Evolutionary conservation across 805 yeast species (phyloP).

Genomic region (Pichia membranifaciens): DNA sequence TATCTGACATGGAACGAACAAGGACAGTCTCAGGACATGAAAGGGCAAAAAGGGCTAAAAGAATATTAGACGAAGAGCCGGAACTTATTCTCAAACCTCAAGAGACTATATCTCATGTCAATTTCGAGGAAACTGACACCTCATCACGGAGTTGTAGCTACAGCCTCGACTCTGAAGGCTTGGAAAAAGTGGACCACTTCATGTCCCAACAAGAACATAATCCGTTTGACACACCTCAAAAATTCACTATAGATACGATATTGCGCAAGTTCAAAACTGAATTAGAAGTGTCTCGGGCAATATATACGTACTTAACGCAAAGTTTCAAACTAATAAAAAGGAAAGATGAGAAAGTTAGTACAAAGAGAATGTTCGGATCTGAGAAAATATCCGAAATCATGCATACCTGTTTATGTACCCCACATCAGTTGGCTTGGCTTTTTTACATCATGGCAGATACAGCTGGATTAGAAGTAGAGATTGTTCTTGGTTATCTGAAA

Average conservation of each 20-base stretch:
- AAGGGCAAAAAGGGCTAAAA: constrained; percentile 60
- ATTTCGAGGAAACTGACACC: constrained; percentile 39
- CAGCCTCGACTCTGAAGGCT: constrained; percentile 22
- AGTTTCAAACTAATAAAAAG: constrained; percentile 44
- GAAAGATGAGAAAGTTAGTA: constrained; percentile 30
- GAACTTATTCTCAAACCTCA: constrained; percentile 61
- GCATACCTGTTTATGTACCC: constrained; percentile 24
- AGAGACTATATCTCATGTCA: constrained; percentile 37
- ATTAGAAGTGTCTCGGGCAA: constrained; percentile 58
- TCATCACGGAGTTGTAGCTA: constrained; percentile 4
- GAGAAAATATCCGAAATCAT: constrained; percentile 25
- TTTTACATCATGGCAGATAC: constrained; percentile 68
- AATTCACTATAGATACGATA: constrained; percentile 44
- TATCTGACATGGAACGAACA: constrained; percentile 62
- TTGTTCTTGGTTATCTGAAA: constrained; percentile 78
- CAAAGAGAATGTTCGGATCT: constrained; percentile 26
- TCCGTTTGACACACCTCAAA: constrained; percentile 29
- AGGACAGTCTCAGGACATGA: constrained; percentile 64
- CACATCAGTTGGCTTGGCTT: constrained; percentile 68
- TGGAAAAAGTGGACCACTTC: constrained; percentile 39
- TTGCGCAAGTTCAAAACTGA: constrained; percentile 48
- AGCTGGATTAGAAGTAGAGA: constrained; percentile 65
- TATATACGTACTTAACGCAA: constrained; percentile 56
- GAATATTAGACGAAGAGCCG: constrained; percentile 55
- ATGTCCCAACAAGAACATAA: constrained; percentile 34